Conservation (phyloP, 2,329 filamentous ascomycete genomes). For the Graphiopsis chlorocephala region DNA sequence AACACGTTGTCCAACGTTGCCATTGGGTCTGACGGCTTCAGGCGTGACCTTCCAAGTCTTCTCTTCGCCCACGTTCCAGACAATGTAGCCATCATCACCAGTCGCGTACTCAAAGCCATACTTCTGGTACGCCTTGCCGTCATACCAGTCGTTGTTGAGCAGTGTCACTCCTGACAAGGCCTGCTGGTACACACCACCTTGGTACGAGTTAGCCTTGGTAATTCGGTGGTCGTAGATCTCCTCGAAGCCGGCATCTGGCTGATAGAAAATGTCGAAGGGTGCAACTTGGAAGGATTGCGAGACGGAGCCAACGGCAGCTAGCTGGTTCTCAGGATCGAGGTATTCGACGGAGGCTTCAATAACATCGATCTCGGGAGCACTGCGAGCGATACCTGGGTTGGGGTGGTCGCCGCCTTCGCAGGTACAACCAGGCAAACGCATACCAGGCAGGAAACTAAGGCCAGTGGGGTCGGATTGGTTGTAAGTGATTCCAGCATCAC, state of each 20-base stretch:
- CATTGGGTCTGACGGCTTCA: slow-evolving; percentile 52
- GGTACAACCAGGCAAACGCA: slow-evolving; percentile 45
- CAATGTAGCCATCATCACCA: slow-evolving; percentile 46
- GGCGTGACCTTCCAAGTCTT: slow-evolving; percentile 53
- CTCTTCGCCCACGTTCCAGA: slow-evolving; percentile 53
- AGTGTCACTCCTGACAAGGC: slow-evolving; percentile 55
- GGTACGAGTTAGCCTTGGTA: slow-evolving; percentile 51
- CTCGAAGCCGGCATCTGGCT: slow-evolving; percentile 53
- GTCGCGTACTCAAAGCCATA: slow-evolving; percentile 57
- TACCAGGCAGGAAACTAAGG: slow-evolving; percentile 43
- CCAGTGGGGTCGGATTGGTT: slow-evolving; percentile 48
- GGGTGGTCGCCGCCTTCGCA: slow-evolving; percentile 48
- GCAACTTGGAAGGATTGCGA: slow-evolving; percentile 51
- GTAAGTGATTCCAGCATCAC: slow-evolving; percentile 50
- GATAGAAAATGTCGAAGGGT: slow-evolving; percentile 50
- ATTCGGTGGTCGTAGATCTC: slow-evolving; percentile 50
- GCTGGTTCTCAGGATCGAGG: slow-evolving; percentile 36
- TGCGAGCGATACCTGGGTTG: slow-evolving; percentile 46
- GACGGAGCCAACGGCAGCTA: slow-evolving; percentile 41
- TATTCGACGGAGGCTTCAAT: slow-evolving; percentile 43
- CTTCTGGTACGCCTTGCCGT: slow-evolving; percentile 53
- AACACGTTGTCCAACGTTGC: slow-evolving; percentile 50
- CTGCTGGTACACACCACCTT: slow-evolving; percentile 55
- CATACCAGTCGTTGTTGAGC: slow-evolving; percentile 56
- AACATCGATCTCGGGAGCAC: slow-evolving; percentile 51